Base-by-base conservation (phyloP, 1,284 basidiomycete species). In the Volvariella volvacea region DNA sequence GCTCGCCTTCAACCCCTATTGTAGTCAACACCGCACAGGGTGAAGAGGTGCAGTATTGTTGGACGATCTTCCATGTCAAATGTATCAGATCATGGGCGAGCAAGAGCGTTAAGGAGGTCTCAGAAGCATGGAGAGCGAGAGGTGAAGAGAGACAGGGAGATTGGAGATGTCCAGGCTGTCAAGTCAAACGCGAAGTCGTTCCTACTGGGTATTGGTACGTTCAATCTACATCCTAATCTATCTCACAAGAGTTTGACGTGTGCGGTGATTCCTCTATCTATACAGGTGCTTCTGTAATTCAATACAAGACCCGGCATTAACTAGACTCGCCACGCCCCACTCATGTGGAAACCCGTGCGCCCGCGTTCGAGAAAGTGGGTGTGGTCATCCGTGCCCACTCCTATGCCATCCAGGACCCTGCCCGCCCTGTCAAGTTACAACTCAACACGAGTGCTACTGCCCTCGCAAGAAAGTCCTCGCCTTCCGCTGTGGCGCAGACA, bases 91-190 rank as follows among this genome's bases (percentile, higher is more conserved):
- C 79, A 0, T 92, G 89, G 89, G 87, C 86, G 0, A 65, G 70
- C 22, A 89, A 82, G 70, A 89, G 78, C 54, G 83, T 88, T 36
- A 88, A 83, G 55, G 88, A 89, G 6, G 56, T 87, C 3, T 69
- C 68, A 44, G 86, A 86, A 50, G 88, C 91, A 0, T 88, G 82
- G 73, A 68, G 77, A 1, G 81, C 80, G 2, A 65, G 91, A 48
- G 83, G 84, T 1, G 86, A 91, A 49, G 67, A 70, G 22, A 69
- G 69, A 41, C 69, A 70, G 22, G 83, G 83, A 1, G 85, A 90
- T 55, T 93, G 91, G 91, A 71, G 83, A 45, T 94, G 91, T 61
- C 91, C 91, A 0, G 90, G 89, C 0, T 94, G 91, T 65, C 91
- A 92, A 56, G 79, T 78, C 2, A 83, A 81, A 49, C 70, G 91